Evolutionary conservation across 73 alveolate species (phyloP).

Genomic region (Blepharisma stoltei): DNA sequence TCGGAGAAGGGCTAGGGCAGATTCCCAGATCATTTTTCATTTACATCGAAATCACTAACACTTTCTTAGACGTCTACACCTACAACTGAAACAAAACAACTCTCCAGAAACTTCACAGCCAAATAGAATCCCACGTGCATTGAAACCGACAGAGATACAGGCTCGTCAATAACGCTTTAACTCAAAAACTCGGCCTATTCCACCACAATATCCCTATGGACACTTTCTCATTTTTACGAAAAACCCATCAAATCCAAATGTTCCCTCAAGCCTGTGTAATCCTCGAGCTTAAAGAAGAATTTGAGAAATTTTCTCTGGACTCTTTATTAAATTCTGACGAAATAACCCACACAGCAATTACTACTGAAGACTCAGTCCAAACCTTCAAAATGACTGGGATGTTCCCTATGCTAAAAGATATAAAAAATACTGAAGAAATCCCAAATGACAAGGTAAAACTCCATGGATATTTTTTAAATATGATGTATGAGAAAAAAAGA

Average conservation of each 20-base stretch:
- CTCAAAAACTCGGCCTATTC: conserved; percentile 16
- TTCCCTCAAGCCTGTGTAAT: background rate
- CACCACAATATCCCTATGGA: background rate
- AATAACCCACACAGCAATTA: background rate
- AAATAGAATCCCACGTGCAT: background rate
- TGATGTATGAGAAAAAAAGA: background rate
- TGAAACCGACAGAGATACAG: background rate
- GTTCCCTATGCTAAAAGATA: background rate
- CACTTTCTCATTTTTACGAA: background rate
- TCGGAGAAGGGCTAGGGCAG: background rate
- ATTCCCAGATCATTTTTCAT: background rate
- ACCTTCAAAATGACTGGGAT: background rate
- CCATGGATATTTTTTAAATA: background rate
- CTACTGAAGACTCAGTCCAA: background rate
- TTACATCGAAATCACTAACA: background rate
- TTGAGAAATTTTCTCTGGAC: background rate
- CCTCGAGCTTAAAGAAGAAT: background rate
- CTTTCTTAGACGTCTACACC: background rate
- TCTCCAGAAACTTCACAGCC: background rate
- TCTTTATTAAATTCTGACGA: conserved; percentile 11
- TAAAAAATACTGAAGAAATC: background rate
- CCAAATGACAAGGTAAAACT: background rate
- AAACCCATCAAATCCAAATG: background rate
- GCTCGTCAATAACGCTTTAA: background rate
- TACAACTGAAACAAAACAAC: background rate